Percentiles rank a stretch among this genome's conserved stretches.
phyloP scores from a whole-genome alignment of 2,329 filamentous ascomycete species.

The Aspergillus thermomutatus region DNA sequence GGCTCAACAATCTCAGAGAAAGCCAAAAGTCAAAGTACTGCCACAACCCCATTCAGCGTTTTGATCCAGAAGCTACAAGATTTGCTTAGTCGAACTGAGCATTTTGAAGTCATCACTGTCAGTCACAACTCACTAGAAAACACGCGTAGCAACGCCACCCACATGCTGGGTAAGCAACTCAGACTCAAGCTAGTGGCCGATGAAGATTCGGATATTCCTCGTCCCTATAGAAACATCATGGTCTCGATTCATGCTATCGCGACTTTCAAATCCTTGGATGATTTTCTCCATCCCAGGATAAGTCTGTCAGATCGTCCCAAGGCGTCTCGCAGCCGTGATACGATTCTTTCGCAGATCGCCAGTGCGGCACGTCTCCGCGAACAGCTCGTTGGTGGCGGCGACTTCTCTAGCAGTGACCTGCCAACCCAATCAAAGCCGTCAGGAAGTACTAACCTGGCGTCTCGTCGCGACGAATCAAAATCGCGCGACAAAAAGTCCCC shows the following conservation, averaged over 20 bases:
- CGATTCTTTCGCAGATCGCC: constrained; percentile 69
- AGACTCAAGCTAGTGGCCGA: constrained; percentile 84
- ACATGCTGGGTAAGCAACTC: constrained; percentile 95
- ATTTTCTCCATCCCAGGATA: constrained; percentile 90
- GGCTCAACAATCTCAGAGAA: constrained; percentile 60
- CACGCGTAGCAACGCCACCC: constrained; percentile 84
- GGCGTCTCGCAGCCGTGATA: constrained; percentile 55
- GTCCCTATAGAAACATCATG: constrained; percentile 88
- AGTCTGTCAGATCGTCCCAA: constrained; percentile 72
- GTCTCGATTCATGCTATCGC: constrained; percentile 98
- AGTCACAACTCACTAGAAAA: constrained; percentile 89
- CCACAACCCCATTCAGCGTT: constrained; percentile 81
- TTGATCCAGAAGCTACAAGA: constrained; percentile 94
- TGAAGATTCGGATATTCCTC: constrained; percentile 80
- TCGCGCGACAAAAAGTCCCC: constrained; percentile 40
- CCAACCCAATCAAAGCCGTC: constrained; percentile 19
- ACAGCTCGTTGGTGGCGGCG: constrained; percentile 34
- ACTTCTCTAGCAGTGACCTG: constrained; percentile 32
- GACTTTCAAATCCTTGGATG: constrained; percentile 93
- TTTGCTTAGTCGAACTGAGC: constrained; percentile 89
- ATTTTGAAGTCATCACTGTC: constrained; percentile 96
- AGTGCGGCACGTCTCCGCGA: constrained; percentile 64
- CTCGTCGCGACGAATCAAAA: constrained; percentile 11
- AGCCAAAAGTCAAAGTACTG: constrained; percentile 61
- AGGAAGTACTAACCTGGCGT: constrained; percentile 14